Evolutionary conservation across 306 rosid genomes (phyloP), one percentile per base, ranked within the genome.

Genomic region (Cajanus cajan): DNA sequence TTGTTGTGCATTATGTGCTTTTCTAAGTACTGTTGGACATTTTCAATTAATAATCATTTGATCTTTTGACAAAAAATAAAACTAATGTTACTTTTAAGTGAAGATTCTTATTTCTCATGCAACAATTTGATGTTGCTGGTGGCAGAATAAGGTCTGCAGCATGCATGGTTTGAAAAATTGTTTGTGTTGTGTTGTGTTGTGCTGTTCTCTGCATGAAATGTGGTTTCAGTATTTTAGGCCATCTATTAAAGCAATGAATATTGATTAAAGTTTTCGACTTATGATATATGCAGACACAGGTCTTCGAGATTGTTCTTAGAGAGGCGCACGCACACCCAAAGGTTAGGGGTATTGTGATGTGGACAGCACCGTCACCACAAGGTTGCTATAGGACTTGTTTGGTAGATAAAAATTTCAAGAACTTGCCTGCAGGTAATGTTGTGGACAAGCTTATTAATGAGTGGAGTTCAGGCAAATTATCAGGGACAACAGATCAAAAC

Each of bases 271-370:
- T 7, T 62, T 62, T 33, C 4, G 1, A 28, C 34, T 43, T 9
- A 18, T 72, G 74, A 36, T 72, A 4, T 61, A 8, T 81, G 82
- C 75, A 94, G 90, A 81, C 86, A 22, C 0, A 7, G 10, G 44
- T 82, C 83, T 83, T 94, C 43, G 93, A 94, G 86, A 85, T 83
- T 50, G 61, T 87, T 62, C 82, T 90, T 2, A 88, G 93, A 80
- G 98, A 90, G 74, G 45, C 52, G 47, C 79, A 85, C 8, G 85
- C 96, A 1, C 98, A 92, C 77, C 98, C 97, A 15, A 57, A 12
- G 8, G 78, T 94, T 33, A 41, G 64, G 5, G 98, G 98, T 4
- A 88, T 90, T 4, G 78, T 92, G 12, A 28, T 92, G 47, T 94
- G 97, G 94, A 79, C 90, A 48, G 88, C 78, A 37, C 67, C 89